Conservation (phyloP, 768 basidiomycete genomes). For the Boletus bicolor region DNA sequence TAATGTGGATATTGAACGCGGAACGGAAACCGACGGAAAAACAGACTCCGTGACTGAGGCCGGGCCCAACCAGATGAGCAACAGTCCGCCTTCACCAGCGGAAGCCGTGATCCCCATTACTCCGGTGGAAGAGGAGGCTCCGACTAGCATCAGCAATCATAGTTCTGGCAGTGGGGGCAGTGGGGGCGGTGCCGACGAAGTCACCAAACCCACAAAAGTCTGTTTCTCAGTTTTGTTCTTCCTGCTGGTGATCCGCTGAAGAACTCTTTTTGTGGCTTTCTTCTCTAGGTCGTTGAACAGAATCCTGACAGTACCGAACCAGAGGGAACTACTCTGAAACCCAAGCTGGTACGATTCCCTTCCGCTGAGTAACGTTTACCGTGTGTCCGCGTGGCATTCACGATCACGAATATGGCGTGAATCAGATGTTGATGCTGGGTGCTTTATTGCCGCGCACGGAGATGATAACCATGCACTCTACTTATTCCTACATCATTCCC, state of each 20-base stretch:
- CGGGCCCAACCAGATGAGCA: neutral
- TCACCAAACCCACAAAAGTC: slow-evolving; percentile 16
- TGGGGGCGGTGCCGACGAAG: neutral
- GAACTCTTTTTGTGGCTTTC: neutral
- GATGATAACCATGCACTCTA: neutral
- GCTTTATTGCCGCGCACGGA: neutral
- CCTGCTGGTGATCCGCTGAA: slow-evolving; percentile 14
- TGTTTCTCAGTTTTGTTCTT: slow-evolving; percentile 8
- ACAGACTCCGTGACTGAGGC: neutral
- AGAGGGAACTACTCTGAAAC: neutral
- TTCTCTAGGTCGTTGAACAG: slow-evolving; percentile 11
- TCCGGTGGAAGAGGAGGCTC: neutral
- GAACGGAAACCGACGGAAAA: slow-evolving; percentile 4
- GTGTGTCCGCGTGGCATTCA: neutral
- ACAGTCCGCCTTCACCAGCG: neutral
- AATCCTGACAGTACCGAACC: neutral
- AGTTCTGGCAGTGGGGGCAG: neutral
- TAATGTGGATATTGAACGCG: slow-evolving; percentile 22
- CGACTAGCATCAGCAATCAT: neutral
- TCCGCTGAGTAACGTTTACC: slow-evolving; percentile 34
- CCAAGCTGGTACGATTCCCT: slow-evolving; percentile 35
- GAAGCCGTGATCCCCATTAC: neutral
- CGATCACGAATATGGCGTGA: neutral
- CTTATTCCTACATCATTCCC: neutral
- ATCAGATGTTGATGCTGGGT: neutral